Evolutionary conservation across 192 early-diverging fungal species (phyloP).

Genomic region (Backusella liffmaniae): DNA sequence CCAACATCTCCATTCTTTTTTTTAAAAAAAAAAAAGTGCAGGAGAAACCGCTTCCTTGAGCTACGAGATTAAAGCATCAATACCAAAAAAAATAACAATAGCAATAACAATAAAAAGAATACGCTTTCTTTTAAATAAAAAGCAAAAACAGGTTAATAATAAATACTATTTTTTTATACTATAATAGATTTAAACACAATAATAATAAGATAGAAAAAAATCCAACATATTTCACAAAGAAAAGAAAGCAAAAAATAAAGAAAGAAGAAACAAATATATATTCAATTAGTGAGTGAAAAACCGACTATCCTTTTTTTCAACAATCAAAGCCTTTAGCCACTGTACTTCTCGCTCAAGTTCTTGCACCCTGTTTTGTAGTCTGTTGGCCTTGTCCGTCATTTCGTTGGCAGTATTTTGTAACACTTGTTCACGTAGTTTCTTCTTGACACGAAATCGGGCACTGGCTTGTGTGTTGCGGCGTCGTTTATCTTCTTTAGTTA

Average conservation of each 20-base stretch:
- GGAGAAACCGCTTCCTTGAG: no score
- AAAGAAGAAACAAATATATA: neutral
- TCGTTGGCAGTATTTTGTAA: conserved; percentile 79
- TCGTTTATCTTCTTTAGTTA: conserved; percentile 81
- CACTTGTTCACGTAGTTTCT: conserved; percentile 85
- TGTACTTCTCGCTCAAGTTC: conserved; percentile 91
- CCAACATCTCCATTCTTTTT: neutral
- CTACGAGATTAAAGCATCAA: no score
- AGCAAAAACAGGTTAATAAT: no score
- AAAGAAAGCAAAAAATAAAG: neutral
- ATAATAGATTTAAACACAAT: neutral
- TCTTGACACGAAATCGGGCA: conserved; percentile 91
- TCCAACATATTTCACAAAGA: neutral
- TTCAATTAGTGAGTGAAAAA: neutral
- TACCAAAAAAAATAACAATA: no score
- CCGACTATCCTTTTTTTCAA: conserved; percentile 37
- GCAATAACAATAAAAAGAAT: no score
- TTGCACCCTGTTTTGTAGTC: conserved; percentile 71
- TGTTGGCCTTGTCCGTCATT: conserved; percentile 71
- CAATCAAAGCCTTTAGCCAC: conserved; percentile 59
- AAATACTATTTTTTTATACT: no score
- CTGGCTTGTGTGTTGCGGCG: conserved; percentile 92
- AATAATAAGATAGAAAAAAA: neutral
- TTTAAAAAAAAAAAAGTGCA: neutral
- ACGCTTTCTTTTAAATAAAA: no score